Evolutionary conservation across 306 rosid species (phyloP).

Genomic region (Malus asiatica): DNA sequence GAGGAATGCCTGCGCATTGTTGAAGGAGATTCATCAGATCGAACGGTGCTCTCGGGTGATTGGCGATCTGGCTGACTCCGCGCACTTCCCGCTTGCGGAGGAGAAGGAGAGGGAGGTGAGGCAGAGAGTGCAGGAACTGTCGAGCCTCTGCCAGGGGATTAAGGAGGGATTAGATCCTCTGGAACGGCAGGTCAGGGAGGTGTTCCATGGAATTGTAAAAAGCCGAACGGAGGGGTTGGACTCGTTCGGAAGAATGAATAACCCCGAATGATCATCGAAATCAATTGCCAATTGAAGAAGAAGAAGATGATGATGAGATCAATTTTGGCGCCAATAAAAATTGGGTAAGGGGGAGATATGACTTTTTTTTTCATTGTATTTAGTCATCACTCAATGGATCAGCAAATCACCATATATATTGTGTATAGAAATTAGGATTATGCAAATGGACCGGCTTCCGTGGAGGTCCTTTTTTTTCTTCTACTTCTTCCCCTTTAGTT

Average conservation of each 20-base stretch:
- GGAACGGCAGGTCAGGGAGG: constrained; percentile 81
- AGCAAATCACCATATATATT: constrained; percentile 7
- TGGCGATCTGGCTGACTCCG: constrained; percentile 58
- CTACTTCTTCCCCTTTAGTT: neutral
- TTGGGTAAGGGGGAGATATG: constrained; percentile 15
- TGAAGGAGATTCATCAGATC: constrained; percentile 76
- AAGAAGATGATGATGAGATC: neutral
- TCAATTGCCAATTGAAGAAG: neutral
- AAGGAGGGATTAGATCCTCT: constrained; percentile 70
- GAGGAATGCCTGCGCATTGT: constrained; percentile 57
- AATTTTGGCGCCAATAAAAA: constrained; percentile 13
- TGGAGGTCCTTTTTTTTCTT: constrained; percentile 21
- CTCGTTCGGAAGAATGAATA: constrained; percentile 35
- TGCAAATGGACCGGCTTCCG: constrained; percentile 19
- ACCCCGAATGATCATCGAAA: neutral
- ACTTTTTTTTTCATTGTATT: neutral
- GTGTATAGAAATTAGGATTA: constrained; percentile 37
- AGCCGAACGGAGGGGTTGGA: constrained; percentile 74
- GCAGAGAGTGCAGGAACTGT: constrained; percentile 59
- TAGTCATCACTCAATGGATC: constrained; percentile 7
- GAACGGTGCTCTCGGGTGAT: constrained; percentile 65
- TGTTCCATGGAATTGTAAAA: constrained; percentile 67
- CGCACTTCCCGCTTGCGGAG: constrained; percentile 62
- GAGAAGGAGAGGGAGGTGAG: constrained; percentile 59
- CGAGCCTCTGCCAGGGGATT: constrained; percentile 39